A percentile compares a stretch with the other conserved stretches of the same genome.
These are phyloP conservation scores for Piper longum DNA, from an alignment of 164 flowering plant genomes.

Conservation along the genomic window DNA sequence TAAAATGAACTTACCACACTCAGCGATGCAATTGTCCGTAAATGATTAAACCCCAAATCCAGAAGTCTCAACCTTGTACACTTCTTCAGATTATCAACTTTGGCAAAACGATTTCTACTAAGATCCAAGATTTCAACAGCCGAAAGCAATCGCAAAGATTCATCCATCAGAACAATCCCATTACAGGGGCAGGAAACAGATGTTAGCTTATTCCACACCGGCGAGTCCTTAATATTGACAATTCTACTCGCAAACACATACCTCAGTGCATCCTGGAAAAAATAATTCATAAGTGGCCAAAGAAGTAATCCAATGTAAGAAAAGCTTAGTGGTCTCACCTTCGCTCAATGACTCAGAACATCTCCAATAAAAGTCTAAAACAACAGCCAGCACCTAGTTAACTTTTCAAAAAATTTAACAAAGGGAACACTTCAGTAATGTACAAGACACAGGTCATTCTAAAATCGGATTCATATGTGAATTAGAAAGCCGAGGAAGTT, in stretches of 20 bases:
- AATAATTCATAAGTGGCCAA: neutral
- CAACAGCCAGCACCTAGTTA: no score
- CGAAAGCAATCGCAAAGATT: conserved; percentile 87
- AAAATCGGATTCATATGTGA: no score
- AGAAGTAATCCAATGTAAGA: no score
- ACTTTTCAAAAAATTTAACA: neutral
- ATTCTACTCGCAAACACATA: conserved; percentile 94
- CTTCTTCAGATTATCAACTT: conserved; percentile 67
- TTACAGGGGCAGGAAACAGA: conserved; percentile 84
- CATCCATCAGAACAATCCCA: conserved; percentile 80
- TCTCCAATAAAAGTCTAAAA: no score
- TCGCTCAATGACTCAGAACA: no score
- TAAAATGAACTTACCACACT: conserved; percentile 39
- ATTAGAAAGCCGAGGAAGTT: neutral
- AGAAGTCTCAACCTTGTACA: conserved; percentile 65
- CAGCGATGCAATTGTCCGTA: conserved; percentile 44
- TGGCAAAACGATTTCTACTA: conserved; percentile 80
- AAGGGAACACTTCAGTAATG: neutral
- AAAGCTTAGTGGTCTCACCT: no score
- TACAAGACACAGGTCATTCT: no score
- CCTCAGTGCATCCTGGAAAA: conserved; percentile 71
- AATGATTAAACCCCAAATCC: conserved; percentile 89
- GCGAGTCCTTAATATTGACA: conserved; percentile 66
- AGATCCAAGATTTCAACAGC: conserved; percentile 84
- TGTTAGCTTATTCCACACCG: conserved; percentile 70